Base-by-base conservation (phyloP, 352 stramenopile species). In the Aphanomyces stellatus region DNA sequence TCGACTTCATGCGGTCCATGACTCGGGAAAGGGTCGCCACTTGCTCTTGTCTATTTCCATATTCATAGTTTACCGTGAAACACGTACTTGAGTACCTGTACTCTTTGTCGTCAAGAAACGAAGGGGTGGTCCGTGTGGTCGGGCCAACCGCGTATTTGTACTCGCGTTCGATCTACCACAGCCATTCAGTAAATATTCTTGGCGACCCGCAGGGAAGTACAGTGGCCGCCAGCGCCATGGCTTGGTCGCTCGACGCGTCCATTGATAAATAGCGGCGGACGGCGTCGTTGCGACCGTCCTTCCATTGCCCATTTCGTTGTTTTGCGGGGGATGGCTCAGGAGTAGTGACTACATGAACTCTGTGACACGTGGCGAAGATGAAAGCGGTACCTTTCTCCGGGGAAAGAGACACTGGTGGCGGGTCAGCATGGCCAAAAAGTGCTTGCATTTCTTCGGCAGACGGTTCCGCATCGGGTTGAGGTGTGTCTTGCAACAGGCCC, bases 81-180 rank as follows among this genome's bases (percentile, higher is more conserved):
- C n/a, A n/a, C n/a, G n/a, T n/a, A n/a, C n/a, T n/a, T n/a, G n/a
- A 13, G 25, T 56, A 67, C 60, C 60, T 22, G 25, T 67, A 67
- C 3, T 59, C 60, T 24, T 67, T 67, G 49, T 67, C 60, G n/a
- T 67, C 60, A 3, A 67, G 25, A 27, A 67, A 67, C 4, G 60
- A 67, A 25, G 41, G 40, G 5, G 15, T 24, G 6, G 34, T 42
- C 7, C 5, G 10, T 4, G 22, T 24, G 33, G 37, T 35, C 5
- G 60, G 60, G n/a, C 60, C 60, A 24, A 67, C 57, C 5, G 60
- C 40, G 60, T 67, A 67, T 13, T 57, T n/a, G 46, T 59, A 67
- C 33, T 28, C 25, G n/a, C 57, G n/a, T 10, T 59, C 24, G 33
- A 67, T 67, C 60, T 67, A 57, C 7, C n/a, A n/a, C n/a, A n/a